Base-by-base conservation (phyloP, 1,284 basidiomycete species). In the Ceratobasidium sp. region DNA sequence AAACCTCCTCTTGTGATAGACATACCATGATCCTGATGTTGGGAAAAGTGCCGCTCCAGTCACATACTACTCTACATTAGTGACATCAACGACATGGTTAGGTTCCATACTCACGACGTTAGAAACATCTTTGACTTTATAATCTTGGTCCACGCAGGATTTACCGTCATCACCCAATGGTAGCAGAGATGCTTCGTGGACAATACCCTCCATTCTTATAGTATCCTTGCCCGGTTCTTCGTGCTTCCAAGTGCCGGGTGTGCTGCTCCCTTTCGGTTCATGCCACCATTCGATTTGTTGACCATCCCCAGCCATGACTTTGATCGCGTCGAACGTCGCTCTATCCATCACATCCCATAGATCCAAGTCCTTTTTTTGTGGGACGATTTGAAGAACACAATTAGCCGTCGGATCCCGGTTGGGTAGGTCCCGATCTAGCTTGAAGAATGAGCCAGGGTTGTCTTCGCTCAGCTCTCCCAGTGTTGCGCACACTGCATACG, bases 171-270 rank as follows among this genome's bases (percentile, higher is more conserved):
- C 23, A 5, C 66, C 73, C 57, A 77, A 71, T 33, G 67, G 68
- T n/a, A 81, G 57, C 48, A 77, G 78, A 9, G 81, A 80, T 26
- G 80, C 65, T 57, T 82, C 81, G 57, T 81, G 81, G 33, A 81
- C 81, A 26, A 80, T 67, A 28, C 79, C 81, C 15, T 54, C 74
- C 59, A 79, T 78, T 13, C 67, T 66, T 42, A 79, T 79, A 15
- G 61, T 75, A 20, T 59, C 76, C 10, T 64, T 23, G 6, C 64
- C 23, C 12, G 80, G 76, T 33, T 48, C 57, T 17, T 10, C 33
- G 28, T 10, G 7, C n/a, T 23, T 62, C 70, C 70, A 74, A 26
- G 17, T 17, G 52, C 42, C 57, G 17, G n/a, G 38, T 44, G 33
- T 52, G 23, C 28, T 26, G 10, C 57, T 26, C 15, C 46, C 56